Base-by-base conservation (phyloP, 148 eudicot species). In the Persicaria tinctoria region DNA sequence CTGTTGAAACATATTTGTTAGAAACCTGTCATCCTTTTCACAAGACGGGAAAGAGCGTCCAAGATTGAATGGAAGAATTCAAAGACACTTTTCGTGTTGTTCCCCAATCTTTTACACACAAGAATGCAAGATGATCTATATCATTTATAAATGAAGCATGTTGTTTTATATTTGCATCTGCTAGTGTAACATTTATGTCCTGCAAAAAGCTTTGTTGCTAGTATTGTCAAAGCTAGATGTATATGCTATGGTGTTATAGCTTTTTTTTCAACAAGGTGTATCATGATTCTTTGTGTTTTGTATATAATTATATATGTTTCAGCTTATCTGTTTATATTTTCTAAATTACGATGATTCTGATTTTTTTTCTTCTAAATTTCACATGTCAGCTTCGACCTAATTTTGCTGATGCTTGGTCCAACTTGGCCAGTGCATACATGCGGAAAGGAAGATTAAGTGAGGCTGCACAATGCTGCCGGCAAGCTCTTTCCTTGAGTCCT, bases 381-480 rank as follows among this genome's bases (percentile, higher is more conserved):
- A 70, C 41, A 47, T 60, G 12, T 14, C 90, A 93, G 97, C 90
- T 89, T 54, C 91, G 93, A 55, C 98, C 98, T 48, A 93, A 88
- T 80, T 93, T 93, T 82, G 89, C 95, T 47, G 98, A 93, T 93
- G 98, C 98, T 77, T 93, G 98, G 98, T 93, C 98, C 27, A 93
- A 93, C 79, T 83, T 93, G 80, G 97, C 95, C 64, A 91, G 95
- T 87, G 95, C 98, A 17, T 93, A 91, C 86, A 91, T 93, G 97
- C 82, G 97, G 75, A 93, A 93, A 85, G 97, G 97, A 72, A 87
- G 93, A 86, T 80, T 89, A 72, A 84, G 63, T 87, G 98, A 93
- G 85, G 98, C 97, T 49, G 93, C 95, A 60, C 93, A 90, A 76
- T 93, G 98, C 78, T 93, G 98, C 78, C 93, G 95, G 57, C 98